phyloP scores from a whole-genome alignment of 2,329 filamentous ascomycete genomes.

The Colletotrichum aenigma region DNA sequence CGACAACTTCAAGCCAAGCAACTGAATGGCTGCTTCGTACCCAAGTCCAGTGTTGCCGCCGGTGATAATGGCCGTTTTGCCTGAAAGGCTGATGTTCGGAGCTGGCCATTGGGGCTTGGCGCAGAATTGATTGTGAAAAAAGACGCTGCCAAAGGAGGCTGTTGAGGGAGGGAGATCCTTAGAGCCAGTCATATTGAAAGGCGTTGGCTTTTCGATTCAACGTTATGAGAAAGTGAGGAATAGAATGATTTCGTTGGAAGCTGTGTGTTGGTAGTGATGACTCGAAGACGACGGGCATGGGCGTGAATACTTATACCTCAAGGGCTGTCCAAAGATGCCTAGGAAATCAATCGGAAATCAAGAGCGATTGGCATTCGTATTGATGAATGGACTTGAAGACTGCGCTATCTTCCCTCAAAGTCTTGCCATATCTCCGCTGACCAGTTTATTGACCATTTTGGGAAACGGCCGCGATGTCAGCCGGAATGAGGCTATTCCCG shows the following conservation, averaged over 20 bases:
- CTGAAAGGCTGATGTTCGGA: conserved; percentile 28
- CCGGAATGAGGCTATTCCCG: background rate
- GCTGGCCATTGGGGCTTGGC: conserved; percentile 4
- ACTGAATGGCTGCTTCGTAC: conserved; percentile 44
- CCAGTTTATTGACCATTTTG: background rate
- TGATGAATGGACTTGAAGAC: background rate
- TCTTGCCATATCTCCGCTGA: background rate
- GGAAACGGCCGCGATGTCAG: background rate
- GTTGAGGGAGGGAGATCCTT: background rate
- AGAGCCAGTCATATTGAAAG: background rate
- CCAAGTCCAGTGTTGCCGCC: conserved; percentile 55
- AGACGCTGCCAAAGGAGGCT: background rate
- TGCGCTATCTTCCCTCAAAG: background rate
- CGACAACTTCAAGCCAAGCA: conserved; percentile 41
- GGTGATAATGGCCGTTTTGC: conserved; percentile 50
- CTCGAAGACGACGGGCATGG: background rate
- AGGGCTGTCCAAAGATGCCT: background rate
- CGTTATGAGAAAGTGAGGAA: accelerated
- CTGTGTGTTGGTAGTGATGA: background rate
- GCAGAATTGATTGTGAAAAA: background rate
- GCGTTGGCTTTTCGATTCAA: accelerated
- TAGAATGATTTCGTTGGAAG: background rate
- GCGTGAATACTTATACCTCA: background rate
- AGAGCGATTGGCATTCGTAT: background rate
- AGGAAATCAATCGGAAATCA: background rate